Conservation (phyloP, 1,284 basidiomycete genomes). For the Pseudozyma pruni region DNA sequence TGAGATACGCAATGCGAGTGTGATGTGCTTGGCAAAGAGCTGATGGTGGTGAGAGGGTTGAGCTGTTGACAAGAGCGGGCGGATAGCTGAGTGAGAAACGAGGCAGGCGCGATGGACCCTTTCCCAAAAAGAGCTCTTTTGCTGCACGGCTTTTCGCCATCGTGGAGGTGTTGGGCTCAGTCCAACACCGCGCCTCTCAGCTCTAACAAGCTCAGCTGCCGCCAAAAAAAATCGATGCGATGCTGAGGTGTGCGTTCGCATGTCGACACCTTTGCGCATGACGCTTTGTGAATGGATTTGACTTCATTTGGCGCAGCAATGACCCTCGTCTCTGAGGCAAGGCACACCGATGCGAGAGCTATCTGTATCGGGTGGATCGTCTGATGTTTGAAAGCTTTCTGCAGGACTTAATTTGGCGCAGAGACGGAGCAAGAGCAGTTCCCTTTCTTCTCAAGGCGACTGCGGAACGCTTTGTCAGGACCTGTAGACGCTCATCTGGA, state of each 20-base stretch:
- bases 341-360: neutral
- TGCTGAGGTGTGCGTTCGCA: too few species aligned
- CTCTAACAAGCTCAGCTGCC: too few species aligned
- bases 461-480: too few species aligned
- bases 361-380: too few species aligned
- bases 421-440: neutral
- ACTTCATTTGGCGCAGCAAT: too few species aligned
- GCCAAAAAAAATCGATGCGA: too few species aligned
- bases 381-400: constrained; percentile 3
- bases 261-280: neutral
- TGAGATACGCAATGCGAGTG: too few species aligned
- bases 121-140: neutral
- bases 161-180: constrained; percentile 44
- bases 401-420: neutral
- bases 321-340: neutral
- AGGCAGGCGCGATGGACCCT: constrained; percentile 22
- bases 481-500: too few species aligned
- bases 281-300: too few species aligned
- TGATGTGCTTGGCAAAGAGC: too few species aligned
- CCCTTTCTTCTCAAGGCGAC: too few species aligned
- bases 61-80: neutral
- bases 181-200: neutral
- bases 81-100: constrained; percentile 14
- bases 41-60: neutral
- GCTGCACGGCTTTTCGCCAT: constrained; percentile 10